These are phyloP conservation scores for Coccomyxa subellipsoidea DNA, from an alignment of 163 green algal genomes.

Conservation along the genomic window DNA sequence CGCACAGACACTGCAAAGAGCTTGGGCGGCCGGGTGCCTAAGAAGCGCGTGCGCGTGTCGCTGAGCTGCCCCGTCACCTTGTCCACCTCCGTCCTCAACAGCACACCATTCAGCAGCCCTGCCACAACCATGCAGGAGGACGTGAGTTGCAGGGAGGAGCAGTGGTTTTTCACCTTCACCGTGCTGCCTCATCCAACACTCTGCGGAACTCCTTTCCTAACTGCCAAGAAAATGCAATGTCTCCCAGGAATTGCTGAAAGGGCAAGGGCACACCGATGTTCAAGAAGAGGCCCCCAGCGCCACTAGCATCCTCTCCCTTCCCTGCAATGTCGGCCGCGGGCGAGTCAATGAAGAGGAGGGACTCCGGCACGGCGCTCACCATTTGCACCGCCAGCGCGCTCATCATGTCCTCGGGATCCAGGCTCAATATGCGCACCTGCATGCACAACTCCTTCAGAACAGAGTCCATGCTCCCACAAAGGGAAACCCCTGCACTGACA, in stretches of 20 bases:
- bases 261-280: slow-evolving; percentile 36
- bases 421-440: slow-evolving; percentile 71
- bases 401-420: slow-evolving; percentile 87
- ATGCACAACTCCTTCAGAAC: background rate
- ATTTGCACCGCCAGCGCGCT: slow-evolving; percentile 47
- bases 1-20: slow-evolving; percentile 71
- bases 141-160: background rate
- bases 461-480: too few species aligned
- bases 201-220: too few species aligned
- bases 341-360: slow-evolving; percentile 73
- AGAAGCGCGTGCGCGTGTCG: slow-evolving; percentile 91
- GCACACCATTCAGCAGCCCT: slow-evolving; percentile 89
- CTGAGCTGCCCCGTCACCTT: slow-evolving; percentile 67
- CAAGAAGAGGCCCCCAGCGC: slow-evolving; percentile 76
- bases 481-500: background rate
- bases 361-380: slow-evolving; percentile 57
- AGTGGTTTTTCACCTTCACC: too few species aligned
- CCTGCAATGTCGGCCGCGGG: slow-evolving; percentile 23
- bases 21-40: slow-evolving; percentile 80
- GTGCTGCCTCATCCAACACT: too few species aligned
- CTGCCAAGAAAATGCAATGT: too few species aligned
- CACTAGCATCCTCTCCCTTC: slow-evolving; percentile 42
- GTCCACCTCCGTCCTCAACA: slow-evolving; percentile 88
- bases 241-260: too few species aligned
- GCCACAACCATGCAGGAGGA: slow-evolving; percentile 14